Percentiles rank a stretch among this genome's conserved stretches.
Evolutionary conservation across 2,329 filamentous ascomycete species (phyloP).

Genomic region (Phoma sp.): DNA sequence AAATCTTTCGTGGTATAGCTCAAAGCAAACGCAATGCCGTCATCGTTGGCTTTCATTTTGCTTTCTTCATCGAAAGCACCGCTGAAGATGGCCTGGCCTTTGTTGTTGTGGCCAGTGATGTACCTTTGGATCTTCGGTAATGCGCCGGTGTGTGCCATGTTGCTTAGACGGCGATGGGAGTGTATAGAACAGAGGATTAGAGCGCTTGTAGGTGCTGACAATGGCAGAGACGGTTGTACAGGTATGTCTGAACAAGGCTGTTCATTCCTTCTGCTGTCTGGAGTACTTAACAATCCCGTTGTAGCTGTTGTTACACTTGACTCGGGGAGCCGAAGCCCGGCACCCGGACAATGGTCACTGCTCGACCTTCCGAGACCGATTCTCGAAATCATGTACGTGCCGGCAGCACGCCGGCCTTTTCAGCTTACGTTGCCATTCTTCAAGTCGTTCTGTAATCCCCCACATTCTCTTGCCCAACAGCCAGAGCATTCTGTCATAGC

Average conservation of each 20-base stretch:
- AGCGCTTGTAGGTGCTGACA: not conserved
- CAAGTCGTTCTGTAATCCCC: not conserved
- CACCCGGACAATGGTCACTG: conserved; percentile 16
- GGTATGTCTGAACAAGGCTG: not conserved
- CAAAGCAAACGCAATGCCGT: conserved; percentile 57
- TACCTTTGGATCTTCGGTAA: conserved; percentile 45
- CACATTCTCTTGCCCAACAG: not conserved
- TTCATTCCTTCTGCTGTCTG: too few relatives aligned
- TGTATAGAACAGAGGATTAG: not conserved
- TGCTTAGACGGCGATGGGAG: not conserved
- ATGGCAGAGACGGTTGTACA: not conserved
- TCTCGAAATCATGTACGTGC: not conserved
- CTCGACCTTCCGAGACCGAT: conserved; percentile 22
- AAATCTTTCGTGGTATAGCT: conserved; percentile 58
- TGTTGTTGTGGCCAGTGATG: conserved; percentile 45
- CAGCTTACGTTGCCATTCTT: not conserved
- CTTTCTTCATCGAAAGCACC: conserved; percentile 44
- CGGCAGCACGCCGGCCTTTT: not conserved
- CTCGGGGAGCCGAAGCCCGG: conserved; percentile 35
- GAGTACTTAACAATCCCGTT: not conserved
- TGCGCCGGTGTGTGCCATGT: conserved; percentile 41
- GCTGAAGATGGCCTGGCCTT: conserved; percentile 48
- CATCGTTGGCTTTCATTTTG: conserved; percentile 47
- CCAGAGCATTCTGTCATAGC: not conserved
- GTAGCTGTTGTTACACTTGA: conserved; percentile 15